Base-by-base conservation (phyloP, 2,329 filamentous ascomycete genomes). In the Monosporascus cannonballus region DNA sequence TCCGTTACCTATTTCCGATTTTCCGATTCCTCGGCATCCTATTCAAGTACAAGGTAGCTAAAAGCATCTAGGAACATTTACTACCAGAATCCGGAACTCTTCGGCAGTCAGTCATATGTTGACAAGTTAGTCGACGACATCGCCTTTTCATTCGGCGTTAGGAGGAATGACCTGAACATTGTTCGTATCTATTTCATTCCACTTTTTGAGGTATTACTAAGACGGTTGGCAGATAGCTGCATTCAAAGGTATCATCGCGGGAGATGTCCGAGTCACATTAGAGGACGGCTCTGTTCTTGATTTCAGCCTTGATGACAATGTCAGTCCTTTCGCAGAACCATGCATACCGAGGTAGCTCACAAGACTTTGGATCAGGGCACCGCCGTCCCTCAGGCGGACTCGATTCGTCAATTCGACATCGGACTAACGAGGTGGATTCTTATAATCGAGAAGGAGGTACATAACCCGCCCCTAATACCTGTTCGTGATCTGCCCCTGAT, bases 401-500 rank as follows among this genome's bases (percentile, higher is more conserved):
- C 77, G 0, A 73, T 85, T 14, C 69, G 75, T 0, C 64, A 64
- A 2, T 60, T 89, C 1, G 68, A 82, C 39, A 67, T 85, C n/a
- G 65, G 67, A 0, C 54, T 62, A 1, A 69, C 79, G 2, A 72
- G 73, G 51, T 91, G 86, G 87, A 72, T 92, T 44, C 70, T 93
- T 0, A 79, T 93, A 0, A 78, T 93, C 49, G 89, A 94, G 64
- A 93, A 94, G 69, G 89, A 94, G 74, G 87, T 83, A 58, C n/a
- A 24, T 27, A 5, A 22, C 22, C 24, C 24, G 22, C 8, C 24
- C 15, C 6, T 14, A 20, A 20, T 14, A 42, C 9, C n/a, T 9
- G 22, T 24, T 4, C 11, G 6, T 6, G 39, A 18, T 42, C 17
- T 11, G 1, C 30, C 14, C 22, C 18, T 42, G 22, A 42, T 24